Conservation (phyloP, 1,139 yeast genomes). For the Suhomyces ambrosiae region DNA sequence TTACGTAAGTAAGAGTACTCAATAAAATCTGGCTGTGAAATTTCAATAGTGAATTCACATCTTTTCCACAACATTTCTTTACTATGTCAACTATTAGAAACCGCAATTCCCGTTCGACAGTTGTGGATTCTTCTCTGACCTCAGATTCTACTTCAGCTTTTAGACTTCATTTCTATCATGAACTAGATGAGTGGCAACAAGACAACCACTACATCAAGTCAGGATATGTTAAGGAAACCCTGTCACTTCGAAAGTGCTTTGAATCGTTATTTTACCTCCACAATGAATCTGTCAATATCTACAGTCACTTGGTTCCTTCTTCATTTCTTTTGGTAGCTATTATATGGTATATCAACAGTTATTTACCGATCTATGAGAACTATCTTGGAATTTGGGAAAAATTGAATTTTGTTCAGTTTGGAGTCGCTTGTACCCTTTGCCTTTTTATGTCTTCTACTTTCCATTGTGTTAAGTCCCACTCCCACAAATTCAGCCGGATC, state of each 20-base stretch:
- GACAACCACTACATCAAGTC: constrained; percentile 77
- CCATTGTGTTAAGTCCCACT: constrained; percentile 79
- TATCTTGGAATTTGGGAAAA: constrained; percentile 44
- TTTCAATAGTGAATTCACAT: background rate
- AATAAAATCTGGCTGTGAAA: constrained; percentile 1
- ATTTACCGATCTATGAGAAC: constrained; percentile 46
- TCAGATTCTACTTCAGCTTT: background rate
- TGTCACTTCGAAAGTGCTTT: constrained; percentile 53
- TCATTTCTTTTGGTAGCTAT: constrained; percentile 34
- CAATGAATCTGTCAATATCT: constrained; percentile 82
- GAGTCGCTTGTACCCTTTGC: constrained; percentile 51
- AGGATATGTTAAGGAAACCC: constrained; percentile 77
- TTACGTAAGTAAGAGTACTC: no score
- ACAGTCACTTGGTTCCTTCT: constrained; percentile 78
- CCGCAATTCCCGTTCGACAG: background rate
- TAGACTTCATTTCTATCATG: constrained; percentile 31
- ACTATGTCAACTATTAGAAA: constrained; percentile 1
- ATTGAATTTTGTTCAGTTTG: constrained; percentile 42
- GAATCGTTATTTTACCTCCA: constrained; percentile 68
- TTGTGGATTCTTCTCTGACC: background rate
- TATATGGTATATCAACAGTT: constrained; percentile 26
- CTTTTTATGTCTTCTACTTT: constrained; percentile 73
- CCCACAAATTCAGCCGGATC: constrained; percentile 55
- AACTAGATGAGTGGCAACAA: constrained; percentile 78
- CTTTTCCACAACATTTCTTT: background rate